phyloP scores from a whole-genome alignment of 371 early-diverging fungal species.

The Dinochytrium kinnereticum region DNA sequence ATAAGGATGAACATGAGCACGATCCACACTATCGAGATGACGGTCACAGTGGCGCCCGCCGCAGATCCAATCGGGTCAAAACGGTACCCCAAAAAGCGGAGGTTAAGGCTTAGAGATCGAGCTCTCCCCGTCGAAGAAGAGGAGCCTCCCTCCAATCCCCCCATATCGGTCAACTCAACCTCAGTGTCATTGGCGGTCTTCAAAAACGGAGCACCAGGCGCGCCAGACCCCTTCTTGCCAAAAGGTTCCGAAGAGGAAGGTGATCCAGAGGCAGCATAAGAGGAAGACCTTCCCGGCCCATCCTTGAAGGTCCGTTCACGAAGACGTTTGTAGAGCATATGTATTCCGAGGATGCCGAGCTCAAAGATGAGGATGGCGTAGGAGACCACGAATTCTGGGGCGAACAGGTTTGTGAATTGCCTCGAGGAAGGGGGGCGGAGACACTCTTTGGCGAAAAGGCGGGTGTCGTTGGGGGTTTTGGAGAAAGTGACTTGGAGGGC shows the following conservation, averaged over 20 bases:
- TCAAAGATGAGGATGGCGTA: slow-evolving; percentile 38
- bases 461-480: neutral
- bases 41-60: slow-evolving; percentile 57
- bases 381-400: slow-evolving; percentile 41
- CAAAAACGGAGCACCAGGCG: neutral
- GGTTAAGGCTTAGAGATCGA: slow-evolving; percentile 40
- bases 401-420: slow-evolving; percentile 22
- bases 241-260: too few relatives aligned
- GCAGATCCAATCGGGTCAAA: slow-evolving; percentile 61
- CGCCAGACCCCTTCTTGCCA: neutral
- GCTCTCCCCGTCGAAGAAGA: slow-evolving; percentile 15
- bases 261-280: too few relatives aligned
- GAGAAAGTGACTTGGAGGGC: slow-evolving; percentile 2
- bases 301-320: slow-evolving; percentile 16
- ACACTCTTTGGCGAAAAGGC: slow-evolving; percentile 23
- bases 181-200: slow-evolving; percentile 25
- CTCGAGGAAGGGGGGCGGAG: slow-evolving; percentile 8
- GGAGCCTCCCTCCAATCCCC: slow-evolving; percentile 4
- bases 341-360: slow-evolving; percentile 28
- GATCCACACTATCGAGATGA: slow-evolving; percentile 66
- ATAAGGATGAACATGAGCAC: slow-evolving; percentile 71
- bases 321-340: slow-evolving; percentile 27
- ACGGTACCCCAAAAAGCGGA: slow-evolving; percentile 68
- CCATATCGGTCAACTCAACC: slow-evolving; percentile 33
- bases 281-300: slow-evolving; percentile 22